Evolutionary conservation across 768 basidiomycete species (phyloP), one percentile per base, ranked within the genome.

Genomic region (Rhodotorula sphaerocarpa): DNA sequence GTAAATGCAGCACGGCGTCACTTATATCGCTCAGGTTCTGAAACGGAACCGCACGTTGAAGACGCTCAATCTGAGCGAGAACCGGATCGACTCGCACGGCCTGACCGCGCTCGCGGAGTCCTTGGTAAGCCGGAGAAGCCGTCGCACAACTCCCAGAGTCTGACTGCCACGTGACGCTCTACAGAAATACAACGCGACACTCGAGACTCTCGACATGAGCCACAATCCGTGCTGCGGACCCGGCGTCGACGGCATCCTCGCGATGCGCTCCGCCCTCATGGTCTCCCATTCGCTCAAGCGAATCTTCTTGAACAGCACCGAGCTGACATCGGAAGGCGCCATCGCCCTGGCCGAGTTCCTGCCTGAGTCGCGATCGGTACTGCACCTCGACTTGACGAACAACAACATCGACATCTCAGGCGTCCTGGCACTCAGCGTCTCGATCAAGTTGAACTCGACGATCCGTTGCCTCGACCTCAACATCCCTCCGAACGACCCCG

Each of bases 341-440:
- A 97, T 97, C 66, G 86, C 90, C 0, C 81, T 97, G 3, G 95
- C 93, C 4, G 93, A 97, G 74, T 97, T 95, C 78, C 82, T 97
- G 1, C 91, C 92, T 0, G 92, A 97, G 74, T 85, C 88, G 0
- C 81, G 80, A 23, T 86, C 86, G 0, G 79, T 99, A 7, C 79
- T 96, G 0, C 92, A 97, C 74, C 83, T 99, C 57, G 95, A 96
- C 75, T 77, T 72, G 43, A 70, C 71, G 7, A 65, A 63, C 47
- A 73, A 72, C 54, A 42, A 56, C 12, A 77, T 97, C 36, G 90
- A 90, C 72, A 79, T 90, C 41, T 91, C 92, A 0, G 92, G 89
- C 23, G 86, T 95, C 6, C 86, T 96, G 83, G 95, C 95, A 0
- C 82, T 99, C 28, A 86, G 83, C 57, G 85, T 84, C 4, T 88